Conservation (phyloP, 257 asterid genomes). For the Eucommia ulmoides region DNA sequence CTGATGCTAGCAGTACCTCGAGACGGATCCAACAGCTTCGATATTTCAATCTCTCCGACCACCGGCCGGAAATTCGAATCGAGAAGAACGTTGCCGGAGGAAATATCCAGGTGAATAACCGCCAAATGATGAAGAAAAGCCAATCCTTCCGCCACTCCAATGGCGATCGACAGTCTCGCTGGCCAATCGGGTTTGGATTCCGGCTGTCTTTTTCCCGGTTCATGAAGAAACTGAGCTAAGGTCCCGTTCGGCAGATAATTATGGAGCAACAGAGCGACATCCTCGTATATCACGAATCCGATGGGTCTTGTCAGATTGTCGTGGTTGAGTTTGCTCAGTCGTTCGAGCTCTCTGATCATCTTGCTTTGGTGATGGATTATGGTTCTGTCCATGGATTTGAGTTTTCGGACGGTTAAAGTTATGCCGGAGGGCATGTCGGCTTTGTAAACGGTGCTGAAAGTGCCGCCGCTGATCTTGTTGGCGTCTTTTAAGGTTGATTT, state of each 20-base stretch:
- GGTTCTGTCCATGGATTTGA: constrained; percentile 69
- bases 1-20: constrained; percentile 96
- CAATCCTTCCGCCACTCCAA: constrained; percentile 89
- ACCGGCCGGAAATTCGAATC: constrained; percentile 66
- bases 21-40: constrained; percentile 89
- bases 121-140: constrained; percentile 86
- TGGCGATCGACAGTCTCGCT: constrained; percentile 64
- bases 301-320: constrained; percentile 71
- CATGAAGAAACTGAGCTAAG: constrained; percentile 62
- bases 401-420: constrained; percentile 57
- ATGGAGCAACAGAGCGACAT: constrained; percentile 60
- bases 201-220: constrained; percentile 21
- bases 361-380: constrained; percentile 59
- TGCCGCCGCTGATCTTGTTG: constrained; percentile 54
- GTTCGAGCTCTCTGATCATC: constrained; percentile 91
- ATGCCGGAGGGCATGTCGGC: constrained; percentile 98
- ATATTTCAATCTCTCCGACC: constrained; percentile 87
- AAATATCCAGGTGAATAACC: constrained; percentile 83
- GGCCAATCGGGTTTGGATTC: constrained; percentile 82
- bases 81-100: constrained; percentile 74
- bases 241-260: constrained; percentile 54
- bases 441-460: constrained; percentile 74
- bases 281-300: constrained; percentile 80
- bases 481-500: constrained; percentile 71
- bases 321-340: constrained; percentile 70